These are phyloP conservation scores for Nakazawaea wickerhamii DNA, from an alignment of 805 yeast genomes.

Conservation along the genomic window DNA sequence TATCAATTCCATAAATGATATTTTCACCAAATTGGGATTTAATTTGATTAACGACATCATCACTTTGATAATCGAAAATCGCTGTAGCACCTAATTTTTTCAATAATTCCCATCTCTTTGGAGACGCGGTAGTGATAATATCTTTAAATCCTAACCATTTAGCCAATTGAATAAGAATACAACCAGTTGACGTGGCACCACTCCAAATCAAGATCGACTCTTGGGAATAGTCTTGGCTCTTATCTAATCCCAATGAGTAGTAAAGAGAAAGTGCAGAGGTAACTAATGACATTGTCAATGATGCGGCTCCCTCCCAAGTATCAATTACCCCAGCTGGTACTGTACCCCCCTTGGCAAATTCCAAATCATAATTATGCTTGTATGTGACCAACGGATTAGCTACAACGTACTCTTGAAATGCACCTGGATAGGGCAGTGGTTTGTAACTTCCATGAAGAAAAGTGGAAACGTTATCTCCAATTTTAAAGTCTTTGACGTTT, in stretches of 20 bases:
- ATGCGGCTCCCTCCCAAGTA: conserved; percentile 63
- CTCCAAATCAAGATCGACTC: conserved; percentile 52
- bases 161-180: conserved; percentile 53
- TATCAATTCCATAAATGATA: conserved; percentile 28
- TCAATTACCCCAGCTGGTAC: conserved; percentile 33
- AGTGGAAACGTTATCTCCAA: conserved; percentile 53
- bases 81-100: conserved; percentile 29
- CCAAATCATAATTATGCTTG: not conserved
- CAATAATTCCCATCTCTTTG: conserved; percentile 20
- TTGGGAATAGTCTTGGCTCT: conserved; percentile 23
- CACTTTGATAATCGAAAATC: conserved; percentile 28
- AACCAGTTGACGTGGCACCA: conserved; percentile 65
- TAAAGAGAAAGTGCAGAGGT: conserved; percentile 49
- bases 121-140: conserved; percentile 26
- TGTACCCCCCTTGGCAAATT: conserved; percentile 1
- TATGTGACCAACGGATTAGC: not conserved
- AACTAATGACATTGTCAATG: conserved; percentile 46
- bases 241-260: conserved; percentile 32
- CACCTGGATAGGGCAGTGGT: conserved; percentile 40
- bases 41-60: conserved; percentile 24
- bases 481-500: conserved; percentile 30
- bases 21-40: conserved; percentile 23
- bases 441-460: conserved; percentile 48
- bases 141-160: conserved; percentile 33
- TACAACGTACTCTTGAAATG: conserved; percentile 49